Conservation (phyloP, 2,329 filamentous ascomycete species). For the Cladophialophora bantiana region DNA sequence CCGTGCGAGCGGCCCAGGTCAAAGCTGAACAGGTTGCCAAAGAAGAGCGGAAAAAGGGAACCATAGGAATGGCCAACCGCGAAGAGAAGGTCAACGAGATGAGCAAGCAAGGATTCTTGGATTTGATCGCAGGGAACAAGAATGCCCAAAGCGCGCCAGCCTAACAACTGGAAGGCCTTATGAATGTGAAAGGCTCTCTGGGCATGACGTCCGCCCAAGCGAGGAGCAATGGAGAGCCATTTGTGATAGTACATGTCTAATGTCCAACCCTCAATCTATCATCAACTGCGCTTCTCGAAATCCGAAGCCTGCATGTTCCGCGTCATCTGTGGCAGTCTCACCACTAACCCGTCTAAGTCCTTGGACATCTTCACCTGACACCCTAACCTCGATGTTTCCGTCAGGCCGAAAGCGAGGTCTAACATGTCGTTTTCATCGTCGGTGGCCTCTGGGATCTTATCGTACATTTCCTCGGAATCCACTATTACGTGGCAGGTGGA, state of each 20-base stretch:
- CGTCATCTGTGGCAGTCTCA: slow-evolving; percentile 90
- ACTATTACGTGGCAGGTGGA: slow-evolving; percentile 94
- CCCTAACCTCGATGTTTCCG: slow-evolving; percentile 81
- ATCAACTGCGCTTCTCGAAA: slow-evolving; percentile 60
- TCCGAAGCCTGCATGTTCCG: slow-evolving; percentile 95
- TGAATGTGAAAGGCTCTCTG: slow-evolving; percentile 1
- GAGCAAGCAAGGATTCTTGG: slow-evolving; percentile 95
- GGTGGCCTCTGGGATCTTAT: slow-evolving; percentile 77
- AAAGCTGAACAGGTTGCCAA: slow-evolving; percentile 77
- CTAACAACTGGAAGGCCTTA: background rate
- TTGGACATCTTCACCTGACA: slow-evolving; percentile 93
- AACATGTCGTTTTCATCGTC: slow-evolving; percentile 91
- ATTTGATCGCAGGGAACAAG: slow-evolving; percentile 74
- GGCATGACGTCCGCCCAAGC: slow-evolving; percentile 3
- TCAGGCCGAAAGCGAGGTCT: slow-evolving; percentile 86
- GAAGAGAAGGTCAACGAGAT: slow-evolving; percentile 93
- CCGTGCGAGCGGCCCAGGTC: slow-evolving; percentile 89
- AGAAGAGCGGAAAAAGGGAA: slow-evolving; percentile 71
- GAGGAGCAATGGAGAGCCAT: slow-evolving; percentile 29
- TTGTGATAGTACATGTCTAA: slow-evolving; percentile 32
- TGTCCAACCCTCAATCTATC: background rate
- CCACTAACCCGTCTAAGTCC: slow-evolving; percentile 83
- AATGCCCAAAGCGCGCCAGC: slow-evolving; percentile 18
- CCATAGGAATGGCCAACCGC: slow-evolving; percentile 79
- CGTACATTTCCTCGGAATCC: slow-evolving; percentile 73